Evolutionary conservation across 176 grass and related monocot genomes (phyloP).

Genomic region (Rhynchospora tenuis): DNA sequence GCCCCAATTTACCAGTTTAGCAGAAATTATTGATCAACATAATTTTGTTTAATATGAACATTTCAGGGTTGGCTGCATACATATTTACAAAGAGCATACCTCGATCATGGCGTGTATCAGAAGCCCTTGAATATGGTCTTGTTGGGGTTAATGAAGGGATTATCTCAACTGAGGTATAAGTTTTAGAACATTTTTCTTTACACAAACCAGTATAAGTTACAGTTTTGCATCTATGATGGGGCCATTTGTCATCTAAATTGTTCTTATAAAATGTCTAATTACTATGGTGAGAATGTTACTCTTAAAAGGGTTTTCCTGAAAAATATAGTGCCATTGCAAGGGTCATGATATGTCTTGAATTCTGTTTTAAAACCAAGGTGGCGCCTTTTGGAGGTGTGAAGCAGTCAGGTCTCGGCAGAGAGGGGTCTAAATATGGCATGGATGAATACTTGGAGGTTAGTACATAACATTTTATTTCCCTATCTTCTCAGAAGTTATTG

Average conservation of each 20-base stretch:
- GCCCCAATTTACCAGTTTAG: neutral
- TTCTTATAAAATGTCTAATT: neutral
- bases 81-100: constrained; percentile 89
- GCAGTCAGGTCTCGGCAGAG: constrained; percentile 85
- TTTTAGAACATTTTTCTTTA: neutral
- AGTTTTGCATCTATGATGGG: neutral
- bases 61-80: constrained; percentile 86
- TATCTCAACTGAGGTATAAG: constrained; percentile 78
- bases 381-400: constrained; percentile 92
- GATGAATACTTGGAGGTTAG: constrained; percentile 88
- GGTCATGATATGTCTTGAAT: neutral
- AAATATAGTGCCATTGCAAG: neutral
- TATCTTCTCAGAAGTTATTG: neutral
- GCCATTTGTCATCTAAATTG: neutral
- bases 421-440: constrained; percentile 90
- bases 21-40: neutral
- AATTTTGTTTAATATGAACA: neutral
- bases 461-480: constrained; percentile 1
- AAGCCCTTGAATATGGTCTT: constrained; percentile 90
- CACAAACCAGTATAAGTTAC: neutral
- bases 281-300: neutral
- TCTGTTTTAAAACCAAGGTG: constrained; percentile 38
- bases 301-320: neutral
- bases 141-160: constrained; percentile 93
- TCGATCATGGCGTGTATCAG: constrained; percentile 85